Evolutionary conservation across 2,329 filamentous ascomycete species (phyloP).

Genomic region (Alternaria burnsii): DNA sequence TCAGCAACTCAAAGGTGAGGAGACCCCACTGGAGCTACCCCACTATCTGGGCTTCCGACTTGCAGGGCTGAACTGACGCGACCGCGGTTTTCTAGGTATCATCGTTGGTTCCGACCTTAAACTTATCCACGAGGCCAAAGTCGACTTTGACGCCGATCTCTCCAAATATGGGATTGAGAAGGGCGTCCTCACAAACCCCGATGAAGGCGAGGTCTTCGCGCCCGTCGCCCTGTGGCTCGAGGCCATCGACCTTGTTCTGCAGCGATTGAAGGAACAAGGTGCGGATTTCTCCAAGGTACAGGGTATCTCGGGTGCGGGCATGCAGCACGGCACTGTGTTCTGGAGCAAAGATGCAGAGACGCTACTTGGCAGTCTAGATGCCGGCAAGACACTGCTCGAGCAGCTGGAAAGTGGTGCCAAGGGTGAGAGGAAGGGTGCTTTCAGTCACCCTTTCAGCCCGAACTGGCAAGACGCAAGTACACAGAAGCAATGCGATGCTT

Average conservation of each 20-base stretch:
- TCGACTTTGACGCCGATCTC: constrained; percentile 94
- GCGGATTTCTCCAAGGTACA: constrained; percentile 78
- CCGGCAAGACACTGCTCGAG: constrained; percentile 69
- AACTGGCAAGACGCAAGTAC: constrained; percentile 99
- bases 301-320: constrained; percentile 89
- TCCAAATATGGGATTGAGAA: constrained; percentile 75
- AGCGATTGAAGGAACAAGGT: constrained; percentile 72
- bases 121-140: constrained; percentile 84
- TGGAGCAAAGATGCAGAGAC: constrained; percentile 78
- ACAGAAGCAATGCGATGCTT: constrained; percentile 87
- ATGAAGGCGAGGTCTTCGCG: constrained; percentile 88
- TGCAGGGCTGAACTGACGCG: constrained; percentile 23
- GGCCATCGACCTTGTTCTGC: constrained; percentile 84
- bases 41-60: constrained; percentile 25
- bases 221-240: constrained; percentile 96
- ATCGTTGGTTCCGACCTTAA: constrained; percentile 84
- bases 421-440: constrained; percentile 62
- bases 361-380: constrained; percentile 68
- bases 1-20: constrained; percentile 88
- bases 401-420: constrained; percentile 66
- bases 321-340: constrained; percentile 98
- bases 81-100: constrained; percentile 65
- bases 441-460: constrained; percentile 86
- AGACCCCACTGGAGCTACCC: constrained; percentile 40
- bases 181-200: constrained; percentile 83